phyloP scores from a whole-genome alignment of 1,284 basidiomycete species.

The Stygiomarasmius scandens region DNA sequence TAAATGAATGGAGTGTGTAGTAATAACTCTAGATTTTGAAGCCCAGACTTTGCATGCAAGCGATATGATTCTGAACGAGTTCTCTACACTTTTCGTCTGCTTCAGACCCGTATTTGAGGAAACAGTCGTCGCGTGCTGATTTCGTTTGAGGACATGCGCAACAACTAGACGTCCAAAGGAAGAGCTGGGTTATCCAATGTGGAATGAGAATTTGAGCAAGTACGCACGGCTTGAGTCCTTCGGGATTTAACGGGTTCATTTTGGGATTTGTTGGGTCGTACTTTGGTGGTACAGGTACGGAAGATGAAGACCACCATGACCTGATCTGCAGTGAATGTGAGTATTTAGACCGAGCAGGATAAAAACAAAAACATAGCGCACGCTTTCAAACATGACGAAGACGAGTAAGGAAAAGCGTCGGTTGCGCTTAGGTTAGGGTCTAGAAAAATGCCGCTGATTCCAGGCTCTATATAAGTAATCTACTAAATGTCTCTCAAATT shows the following conservation, averaged over 20 bases:
- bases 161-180: slow-evolving; percentile 54
- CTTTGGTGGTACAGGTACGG: slow-evolving; percentile 35
- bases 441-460: neutral
- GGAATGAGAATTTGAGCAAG: neutral
- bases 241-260: slow-evolving; percentile 84
- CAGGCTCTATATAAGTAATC: neutral
- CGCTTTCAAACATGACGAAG: slow-evolving; percentile 35
- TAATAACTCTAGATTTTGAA: slow-evolving; percentile 76
- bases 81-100: slow-evolving; percentile 81
- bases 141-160: slow-evolving; percentile 97
- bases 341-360: neutral
- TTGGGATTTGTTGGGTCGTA: slow-evolving; percentile 72
- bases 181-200: neutral
- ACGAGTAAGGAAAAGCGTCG: neutral
- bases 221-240: slow-evolving; percentile 89
- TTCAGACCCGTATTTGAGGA: slow-evolving; percentile 74
- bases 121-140: slow-evolving; percentile 89
- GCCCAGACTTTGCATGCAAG: slow-evolving; percentile 89
- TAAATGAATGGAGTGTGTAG: no score
- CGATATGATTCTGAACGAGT: slow-evolving; percentile 78
- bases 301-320: slow-evolving; percentile 42
- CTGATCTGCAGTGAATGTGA: slow-evolving; percentile 32
- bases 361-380: slow-evolving; percentile 12
- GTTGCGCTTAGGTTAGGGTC: neutral
- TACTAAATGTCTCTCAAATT: slow-evolving; percentile 55